Evolutionary conservation across 2,329 filamentous ascomycete species (phyloP).

Genomic region (Xylaria sp.): DNA sequence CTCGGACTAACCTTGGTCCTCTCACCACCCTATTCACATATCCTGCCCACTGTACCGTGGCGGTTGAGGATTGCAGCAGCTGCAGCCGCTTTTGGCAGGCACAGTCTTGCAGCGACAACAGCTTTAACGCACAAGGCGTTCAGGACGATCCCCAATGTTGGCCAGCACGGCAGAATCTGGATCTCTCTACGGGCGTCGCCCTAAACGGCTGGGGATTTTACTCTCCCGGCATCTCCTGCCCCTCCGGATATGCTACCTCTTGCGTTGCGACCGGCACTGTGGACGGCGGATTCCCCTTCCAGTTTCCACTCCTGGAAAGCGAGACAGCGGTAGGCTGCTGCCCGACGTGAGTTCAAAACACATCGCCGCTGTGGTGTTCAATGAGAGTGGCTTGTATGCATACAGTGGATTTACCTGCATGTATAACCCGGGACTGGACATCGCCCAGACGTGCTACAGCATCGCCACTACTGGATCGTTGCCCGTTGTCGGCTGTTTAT

Average conservation of each 20-base stretch:
- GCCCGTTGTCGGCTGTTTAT: slow-evolving; percentile 14
- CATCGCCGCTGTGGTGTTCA: background rate
- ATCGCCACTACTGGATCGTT: slow-evolving; percentile 22
- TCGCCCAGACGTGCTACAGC: slow-evolving; percentile 28
- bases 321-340: slow-evolving; percentile 52
- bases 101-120: slow-evolving; percentile 41
- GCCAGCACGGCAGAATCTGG: slow-evolving; percentile 42
- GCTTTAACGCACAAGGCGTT: slow-evolving; percentile 26
- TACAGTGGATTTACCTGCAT: slow-evolving; percentile 31
- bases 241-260: slow-evolving; percentile 48
- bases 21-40: slow-evolving; percentile 44
- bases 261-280: slow-evolving; percentile 46
- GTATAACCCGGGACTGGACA: slow-evolving; percentile 27
- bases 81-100: slow-evolving; percentile 45
- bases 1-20: slow-evolving; percentile 41
- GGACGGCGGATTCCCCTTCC: slow-evolving; percentile 41
- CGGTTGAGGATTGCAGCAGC: slow-evolving; percentile 38
- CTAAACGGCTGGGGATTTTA: slow-evolving; percentile 52
- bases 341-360: slow-evolving; percentile 44
- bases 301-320: slow-evolving; percentile 44
- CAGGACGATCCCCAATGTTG: slow-evolving; percentile 49
- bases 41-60: slow-evolving; percentile 40
- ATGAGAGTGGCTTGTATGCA: slow-evolving; percentile 13
- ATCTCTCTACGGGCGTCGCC: slow-evolving; percentile 32
- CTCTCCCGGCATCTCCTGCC: slow-evolving; percentile 51